Conservation (phyloP, 306 rosid genomes). For the Quercus alba region DNA sequence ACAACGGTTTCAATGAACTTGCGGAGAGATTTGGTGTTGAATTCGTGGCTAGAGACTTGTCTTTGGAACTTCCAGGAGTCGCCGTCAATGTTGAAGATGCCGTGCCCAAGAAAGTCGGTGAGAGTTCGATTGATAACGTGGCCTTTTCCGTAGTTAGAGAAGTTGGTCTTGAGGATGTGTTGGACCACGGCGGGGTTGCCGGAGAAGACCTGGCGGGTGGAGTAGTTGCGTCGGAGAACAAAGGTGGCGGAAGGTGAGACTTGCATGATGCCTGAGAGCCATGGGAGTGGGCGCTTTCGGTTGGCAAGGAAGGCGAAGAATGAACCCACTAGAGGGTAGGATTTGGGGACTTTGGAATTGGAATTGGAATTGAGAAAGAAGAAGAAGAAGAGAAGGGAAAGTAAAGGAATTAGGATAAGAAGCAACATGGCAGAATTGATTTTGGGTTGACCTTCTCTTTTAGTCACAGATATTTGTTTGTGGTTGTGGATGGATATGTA, state of each 20-base stretch:
- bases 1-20: constrained; percentile 10
- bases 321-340: constrained; percentile 35
- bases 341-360: constrained; percentile 31
- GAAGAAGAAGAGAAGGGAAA: constrained; percentile 3
- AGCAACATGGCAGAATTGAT: too few species aligned
- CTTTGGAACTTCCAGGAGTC: constrained; percentile 42
- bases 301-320: too few species aligned
- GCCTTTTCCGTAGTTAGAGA: constrained; percentile 31
- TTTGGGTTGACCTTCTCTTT: too few species aligned
- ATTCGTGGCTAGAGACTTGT: constrained; percentile 28
- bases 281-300: too few species aligned
- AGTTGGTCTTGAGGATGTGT: constrained; percentile 39
- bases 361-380: constrained; percentile 1
- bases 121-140: background rate
- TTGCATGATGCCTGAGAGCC: background rate
- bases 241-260: constrained; percentile 12
- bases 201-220: constrained; percentile 8
- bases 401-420: background rate
- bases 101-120: constrained; percentile 12
- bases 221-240: too few species aligned
- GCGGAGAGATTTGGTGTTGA: constrained; percentile 24
- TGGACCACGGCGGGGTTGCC: constrained; percentile 4
- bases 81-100: constrained; percentile 22
- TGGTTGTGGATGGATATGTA: too few species aligned
- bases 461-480: too few species aligned